Percentiles rank a stretch among this genome's conserved stretches.
Conservation (phyloP, 2,329 filamentous ascomycete genomes). For the Xylariaceae sp. region DNA sequence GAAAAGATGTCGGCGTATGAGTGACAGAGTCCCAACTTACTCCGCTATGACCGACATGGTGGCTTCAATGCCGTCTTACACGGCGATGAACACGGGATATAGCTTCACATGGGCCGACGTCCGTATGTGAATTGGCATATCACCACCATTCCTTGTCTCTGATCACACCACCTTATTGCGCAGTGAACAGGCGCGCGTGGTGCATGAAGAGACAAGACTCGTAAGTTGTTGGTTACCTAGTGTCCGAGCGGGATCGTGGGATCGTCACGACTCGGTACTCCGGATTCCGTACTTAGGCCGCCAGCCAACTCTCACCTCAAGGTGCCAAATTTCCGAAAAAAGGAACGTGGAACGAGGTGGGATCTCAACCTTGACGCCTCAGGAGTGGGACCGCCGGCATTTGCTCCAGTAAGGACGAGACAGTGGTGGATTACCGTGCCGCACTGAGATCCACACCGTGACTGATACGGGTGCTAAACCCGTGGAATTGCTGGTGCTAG, state of each 20-base stretch:
- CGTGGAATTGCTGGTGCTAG: too few species aligned
- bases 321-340: background rate
- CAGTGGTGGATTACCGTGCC: background rate
- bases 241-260: background rate
- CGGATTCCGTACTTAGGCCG: background rate
- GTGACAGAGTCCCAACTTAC: constrained; percentile 34
- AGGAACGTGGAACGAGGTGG: background rate
- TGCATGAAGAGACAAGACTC: constrained; percentile 2
- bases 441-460: background rate
- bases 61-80: constrained; percentile 6
- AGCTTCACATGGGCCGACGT: constrained; percentile 22
- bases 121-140: constrained; percentile 6
- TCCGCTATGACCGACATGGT: constrained; percentile 46
- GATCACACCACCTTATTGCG: constrained; percentile 21
- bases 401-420: background rate
- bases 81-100: constrained; percentile 7
- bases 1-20: background rate
- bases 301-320: background rate
- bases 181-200: constrained; percentile 2
- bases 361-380: background rate
- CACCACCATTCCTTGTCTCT: constrained; percentile 20
- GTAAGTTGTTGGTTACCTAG: background rate
- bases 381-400: background rate
- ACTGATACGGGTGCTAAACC: too few species aligned
- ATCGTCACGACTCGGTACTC: background rate